These are phyloP conservation scores for Sanghuangporus baumii DNA, from an alignment of 1,284 basidiomycete genomes.

Conservation along the genomic window DNA sequence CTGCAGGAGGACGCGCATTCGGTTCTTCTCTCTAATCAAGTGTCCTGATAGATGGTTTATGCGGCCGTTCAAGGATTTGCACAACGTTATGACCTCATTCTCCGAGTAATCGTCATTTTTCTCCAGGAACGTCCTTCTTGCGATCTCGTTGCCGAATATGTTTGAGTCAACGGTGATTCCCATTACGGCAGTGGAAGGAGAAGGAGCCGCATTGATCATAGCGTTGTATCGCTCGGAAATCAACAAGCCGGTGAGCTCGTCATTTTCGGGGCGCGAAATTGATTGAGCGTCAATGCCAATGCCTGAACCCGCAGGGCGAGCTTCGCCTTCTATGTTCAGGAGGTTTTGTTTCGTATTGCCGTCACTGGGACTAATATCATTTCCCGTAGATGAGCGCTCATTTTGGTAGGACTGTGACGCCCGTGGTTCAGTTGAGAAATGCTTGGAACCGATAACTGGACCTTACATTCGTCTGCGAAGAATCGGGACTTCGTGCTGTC, in stretches of 20 bases:
- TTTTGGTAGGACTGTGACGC: not conserved
- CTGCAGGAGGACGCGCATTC: not conserved
- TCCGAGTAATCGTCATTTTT: constrained; percentile 1
- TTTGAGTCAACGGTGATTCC: not conserved
- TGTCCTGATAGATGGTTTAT: not conserved
- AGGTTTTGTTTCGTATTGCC: no score
- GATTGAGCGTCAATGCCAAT: no score
- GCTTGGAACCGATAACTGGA: no score
- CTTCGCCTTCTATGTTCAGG: no score
- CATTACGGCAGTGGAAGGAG: no score
- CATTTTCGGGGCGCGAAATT: no score
- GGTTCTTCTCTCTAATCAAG: not conserved
- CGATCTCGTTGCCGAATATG: not conserved
- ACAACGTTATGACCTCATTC: not conserved
- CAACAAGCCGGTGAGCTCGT: no score
- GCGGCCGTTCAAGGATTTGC: not conserved
- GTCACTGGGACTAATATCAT: no score
- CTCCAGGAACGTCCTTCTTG: not conserved
- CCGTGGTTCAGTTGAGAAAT: not conserved
- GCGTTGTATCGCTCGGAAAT: not conserved
- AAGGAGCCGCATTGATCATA: not conserved
- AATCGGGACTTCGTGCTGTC: not conserved
- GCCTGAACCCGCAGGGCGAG: no score
- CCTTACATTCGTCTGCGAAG: not conserved
- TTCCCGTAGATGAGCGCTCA: no score